Base-by-base conservation (phyloP, 352 stramenopile genomes). In the Globisporangium barbulae region DNA sequence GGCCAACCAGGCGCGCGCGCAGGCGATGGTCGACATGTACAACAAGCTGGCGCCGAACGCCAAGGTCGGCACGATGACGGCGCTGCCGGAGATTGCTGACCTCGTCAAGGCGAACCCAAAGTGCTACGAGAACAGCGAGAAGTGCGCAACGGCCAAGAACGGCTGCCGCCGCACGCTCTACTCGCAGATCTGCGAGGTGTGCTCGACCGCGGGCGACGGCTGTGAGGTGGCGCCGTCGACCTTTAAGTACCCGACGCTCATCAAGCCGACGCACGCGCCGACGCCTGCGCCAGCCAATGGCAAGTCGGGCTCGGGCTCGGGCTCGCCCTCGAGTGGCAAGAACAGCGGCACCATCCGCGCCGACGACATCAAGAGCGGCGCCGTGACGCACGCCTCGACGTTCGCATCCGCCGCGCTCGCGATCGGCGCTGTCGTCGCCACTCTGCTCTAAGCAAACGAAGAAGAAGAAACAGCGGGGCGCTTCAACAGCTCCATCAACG, bases 151-250 rank as follows among this genome's bases (percentile, higher is more conserved):
- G 1, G 62, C 79, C 2, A 13, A 53, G 12, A 64, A 75, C 55
- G 79, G 81, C 45, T 93, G 83, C 68, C 74, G 63, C 21, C 79
- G 83, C 10, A 73, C 69, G 21, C 70, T 88, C 12, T 89, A 86
- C 70, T 69, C 73, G 13, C 84, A 93, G 69, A 59, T 89, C 28
- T 93, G 83, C 48, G n/a, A 77, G 13, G 69, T 82, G 22, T 93
- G 83, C 63, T 60, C 56, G 13, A 63, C 25, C n/a, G 67, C 57
- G 19, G 60, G 33, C 13, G 64, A 69, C 35, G 71, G 65, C 48
- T 81, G 77, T 54, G 73, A 75, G 30, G 64, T 65, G 10, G 77
- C 75, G 7, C 73, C 79, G 7, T 71, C 73, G 10, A 30, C 33
- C 13, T 89, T 76, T 54, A 76, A 69, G 53, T 89, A 81, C 74